phyloP scores from a whole-genome alignment of 2,329 filamentous ascomycete species.

The Paecilomyces dactylethromorphus region DNA sequence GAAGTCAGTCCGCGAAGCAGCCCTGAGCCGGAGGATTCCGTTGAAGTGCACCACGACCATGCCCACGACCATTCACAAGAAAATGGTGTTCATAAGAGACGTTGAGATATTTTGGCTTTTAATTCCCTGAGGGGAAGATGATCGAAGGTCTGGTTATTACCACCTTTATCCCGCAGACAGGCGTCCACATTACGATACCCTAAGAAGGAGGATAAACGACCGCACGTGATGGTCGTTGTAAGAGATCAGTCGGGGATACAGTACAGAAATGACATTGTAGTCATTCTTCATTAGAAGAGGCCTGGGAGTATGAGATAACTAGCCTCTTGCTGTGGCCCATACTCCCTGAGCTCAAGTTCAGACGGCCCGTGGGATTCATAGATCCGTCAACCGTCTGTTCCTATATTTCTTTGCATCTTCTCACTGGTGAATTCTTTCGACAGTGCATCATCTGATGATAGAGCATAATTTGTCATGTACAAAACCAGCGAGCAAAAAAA shows the following conservation, averaged over 20 bases:
- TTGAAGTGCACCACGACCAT: slow-evolving; percentile 26
- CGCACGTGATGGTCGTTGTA: background rate
- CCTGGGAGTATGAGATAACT: background rate
- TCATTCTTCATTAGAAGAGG: background rate
- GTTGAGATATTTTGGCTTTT: slow-evolving; percentile 5
- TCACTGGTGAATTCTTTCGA: background rate
- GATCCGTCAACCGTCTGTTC: background rate
- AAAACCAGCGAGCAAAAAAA: background rate
- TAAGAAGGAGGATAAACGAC: background rate
- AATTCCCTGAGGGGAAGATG: background rate
- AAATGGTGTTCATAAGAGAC: slow-evolving; percentile 14
- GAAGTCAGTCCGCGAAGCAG: slow-evolving; percentile 53
- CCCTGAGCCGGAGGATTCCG: slow-evolving; percentile 55
- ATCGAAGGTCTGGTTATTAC: background rate
- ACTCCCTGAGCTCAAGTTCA: background rate
- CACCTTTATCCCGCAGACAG: background rate
- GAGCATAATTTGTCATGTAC: background rate
- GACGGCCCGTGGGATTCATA: background rate
- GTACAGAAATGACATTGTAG: background rate
- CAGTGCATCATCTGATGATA: background rate
- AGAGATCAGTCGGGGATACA: background rate
- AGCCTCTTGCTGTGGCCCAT: background rate
- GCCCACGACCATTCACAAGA: slow-evolving; percentile 33
- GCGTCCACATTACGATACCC: background rate
- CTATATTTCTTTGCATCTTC: background rate